phyloP scores from a whole-genome alignment of 495 filamentous ascomycete genomes.

The Haplographium delicatum region DNA sequence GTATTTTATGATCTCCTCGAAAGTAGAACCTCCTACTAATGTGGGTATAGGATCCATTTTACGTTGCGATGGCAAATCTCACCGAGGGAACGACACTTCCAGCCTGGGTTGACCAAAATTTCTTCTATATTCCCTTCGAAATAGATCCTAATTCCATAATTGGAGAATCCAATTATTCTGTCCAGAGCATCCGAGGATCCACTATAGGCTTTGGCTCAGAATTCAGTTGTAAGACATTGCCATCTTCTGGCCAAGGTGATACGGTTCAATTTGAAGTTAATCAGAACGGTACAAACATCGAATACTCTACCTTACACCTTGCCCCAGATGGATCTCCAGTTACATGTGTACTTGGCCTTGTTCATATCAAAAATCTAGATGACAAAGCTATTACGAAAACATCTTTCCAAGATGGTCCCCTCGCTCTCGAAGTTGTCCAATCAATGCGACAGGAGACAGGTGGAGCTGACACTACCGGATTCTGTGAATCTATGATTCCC shows the following conservation, averaged over 20 bases:
- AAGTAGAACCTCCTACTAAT: too few relatives aligned
- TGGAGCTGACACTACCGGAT: neutral
- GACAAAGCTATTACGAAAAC: neutral
- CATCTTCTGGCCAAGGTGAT: too few relatives aligned
- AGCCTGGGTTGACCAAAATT: slow-evolving; percentile 29
- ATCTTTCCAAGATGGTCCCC: slow-evolving; percentile 4
- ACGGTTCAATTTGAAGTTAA: slow-evolving; percentile 3
- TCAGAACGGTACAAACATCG: neutral
- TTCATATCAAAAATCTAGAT: too few relatives aligned
- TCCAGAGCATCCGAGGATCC: too few relatives aligned
- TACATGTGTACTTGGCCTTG: neutral
- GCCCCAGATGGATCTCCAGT: slow-evolving; percentile 4
- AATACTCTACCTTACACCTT: neutral
- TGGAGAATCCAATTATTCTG: too few relatives aligned
- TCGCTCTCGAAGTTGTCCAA: slow-evolving; percentile 9
- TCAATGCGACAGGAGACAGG: neutral
- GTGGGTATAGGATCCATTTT: slow-evolving; percentile 25
- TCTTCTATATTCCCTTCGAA: slow-evolving; percentile 33
- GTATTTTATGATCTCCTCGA: too few relatives aligned
- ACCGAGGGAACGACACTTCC: slow-evolving; percentile 26
- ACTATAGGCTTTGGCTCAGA: too few relatives aligned
- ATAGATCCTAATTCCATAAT: neutral
- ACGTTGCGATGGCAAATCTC: slow-evolving; percentile 30
- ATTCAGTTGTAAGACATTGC: too few relatives aligned
- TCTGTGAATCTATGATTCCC: slow-evolving; percentile 12